Percentiles rank a stretch among this genome's conserved stretches.
phyloP scores from a whole-genome alignment of 2,329 filamentous ascomycete genomes.

The Magnaporthiopsis incrustans region DNA sequence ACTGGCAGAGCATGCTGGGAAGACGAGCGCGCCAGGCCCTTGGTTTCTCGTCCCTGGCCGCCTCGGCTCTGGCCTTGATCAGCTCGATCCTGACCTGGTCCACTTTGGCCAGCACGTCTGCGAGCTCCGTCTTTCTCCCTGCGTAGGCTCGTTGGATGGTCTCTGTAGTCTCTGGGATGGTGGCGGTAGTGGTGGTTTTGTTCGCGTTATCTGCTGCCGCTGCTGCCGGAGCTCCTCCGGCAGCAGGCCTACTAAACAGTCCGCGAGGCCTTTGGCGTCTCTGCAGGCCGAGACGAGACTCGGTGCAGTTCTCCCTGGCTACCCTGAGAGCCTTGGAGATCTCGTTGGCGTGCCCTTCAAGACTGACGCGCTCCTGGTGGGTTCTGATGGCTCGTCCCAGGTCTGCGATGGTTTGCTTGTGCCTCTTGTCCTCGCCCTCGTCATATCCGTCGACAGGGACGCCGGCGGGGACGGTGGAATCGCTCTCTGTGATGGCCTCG shows the following conservation, averaged over 20 bases:
- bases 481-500: not conserved
- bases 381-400: not conserved
- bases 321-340: not conserved
- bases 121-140: not conserved
- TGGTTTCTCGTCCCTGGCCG: not conserved
- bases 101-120: not conserved
- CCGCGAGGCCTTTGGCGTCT: too few species aligned
- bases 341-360: not conserved
- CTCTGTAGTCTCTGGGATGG: not conserved
- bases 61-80: not conserved
- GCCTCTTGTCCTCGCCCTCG: not conserved
- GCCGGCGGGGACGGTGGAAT: not conserved
- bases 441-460: not conserved
- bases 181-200: too few species aligned
- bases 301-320: not conserved
- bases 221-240: too few species aligned
- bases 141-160: not conserved
- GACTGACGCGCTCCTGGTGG: not conserved
- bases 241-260: not conserved
- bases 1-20: not conserved
- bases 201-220: too few species aligned
- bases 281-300: not conserved
- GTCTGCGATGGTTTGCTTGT: not conserved
- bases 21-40: not conserved
- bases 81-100: not conserved